A percentile compares a stretch with the other conserved stretches of the same genome.
Conservation (phyloP, 2,329 filamentous ascomycete genomes). For the Aspergillus hiratsukae region DNA sequence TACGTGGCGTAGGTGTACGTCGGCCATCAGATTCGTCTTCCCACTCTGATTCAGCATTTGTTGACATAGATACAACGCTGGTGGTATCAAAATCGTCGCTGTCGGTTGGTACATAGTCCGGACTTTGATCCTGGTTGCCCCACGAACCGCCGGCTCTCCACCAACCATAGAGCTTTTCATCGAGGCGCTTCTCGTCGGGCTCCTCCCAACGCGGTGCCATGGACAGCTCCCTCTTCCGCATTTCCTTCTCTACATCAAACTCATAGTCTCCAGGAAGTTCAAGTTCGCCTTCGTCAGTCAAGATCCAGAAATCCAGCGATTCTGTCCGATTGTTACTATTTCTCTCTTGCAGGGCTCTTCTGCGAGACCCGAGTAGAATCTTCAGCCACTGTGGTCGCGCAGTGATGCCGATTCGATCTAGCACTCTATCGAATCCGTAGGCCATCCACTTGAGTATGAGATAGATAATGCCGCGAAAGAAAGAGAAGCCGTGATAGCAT, state of each 20-base stretch:
- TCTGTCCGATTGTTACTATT: slow-evolving; percentile 16
- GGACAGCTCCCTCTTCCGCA: slow-evolving; percentile 58
- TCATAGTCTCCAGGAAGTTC: slow-evolving; percentile 57
- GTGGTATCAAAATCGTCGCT: slow-evolving; percentile 60
- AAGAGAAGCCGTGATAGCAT: slow-evolving; percentile 69
- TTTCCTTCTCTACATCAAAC: slow-evolving; percentile 77
- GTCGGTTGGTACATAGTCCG: slow-evolving; percentile 63
- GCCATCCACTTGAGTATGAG: slow-evolving; percentile 59
- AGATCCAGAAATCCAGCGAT: slow-evolving; percentile 50
- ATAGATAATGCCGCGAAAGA: slow-evolving; percentile 68
- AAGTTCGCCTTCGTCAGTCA: slow-evolving; percentile 50
- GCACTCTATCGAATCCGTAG: slow-evolving; percentile 49
- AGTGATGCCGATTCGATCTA: slow-evolving; percentile 58
- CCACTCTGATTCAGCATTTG: slow-evolving; percentile 48
- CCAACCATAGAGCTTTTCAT: slow-evolving; percentile 73
- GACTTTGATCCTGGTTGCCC: slow-evolving; percentile 75
- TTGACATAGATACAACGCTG: slow-evolving; percentile 68
- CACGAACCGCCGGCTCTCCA: slow-evolving; percentile 82
- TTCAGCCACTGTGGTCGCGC: slow-evolving; percentile 61
- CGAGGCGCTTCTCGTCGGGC: slow-evolving; percentile 61
- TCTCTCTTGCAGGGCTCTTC: slow-evolving; percentile 13
- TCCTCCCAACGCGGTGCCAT: slow-evolving; percentile 39
- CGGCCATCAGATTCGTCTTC: slow-evolving; percentile 47
- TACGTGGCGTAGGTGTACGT: slow-evolving; percentile 69
- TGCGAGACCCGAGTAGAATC: slow-evolving; percentile 28